Evolutionary conservation across 495 filamentous ascomycete genomes (phyloP).

Genomic region (Patellaria atrata): DNA sequence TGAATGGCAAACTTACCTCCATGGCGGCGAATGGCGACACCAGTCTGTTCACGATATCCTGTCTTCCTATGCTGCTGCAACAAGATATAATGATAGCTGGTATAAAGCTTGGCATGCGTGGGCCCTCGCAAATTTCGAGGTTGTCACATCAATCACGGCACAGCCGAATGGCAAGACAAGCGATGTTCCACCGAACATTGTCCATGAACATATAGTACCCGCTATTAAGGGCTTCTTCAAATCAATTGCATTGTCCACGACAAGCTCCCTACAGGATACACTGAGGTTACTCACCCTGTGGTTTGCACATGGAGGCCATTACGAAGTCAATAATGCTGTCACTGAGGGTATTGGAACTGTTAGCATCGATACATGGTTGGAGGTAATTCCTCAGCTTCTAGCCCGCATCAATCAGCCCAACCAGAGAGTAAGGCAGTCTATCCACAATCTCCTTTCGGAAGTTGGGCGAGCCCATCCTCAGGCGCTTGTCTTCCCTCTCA

Average conservation of each 20-base stretch:
- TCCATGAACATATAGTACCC: conserved; percentile 82
- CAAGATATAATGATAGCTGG: conserved; percentile 79
- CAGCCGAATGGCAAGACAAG: conserved; percentile 43
- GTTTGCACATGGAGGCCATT: conserved; percentile 83
- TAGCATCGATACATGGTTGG: conserved; percentile 93
- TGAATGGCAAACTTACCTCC: conserved; percentile 77
- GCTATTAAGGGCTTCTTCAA: conserved; percentile 90
- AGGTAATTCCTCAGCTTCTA: conserved; percentile 94
- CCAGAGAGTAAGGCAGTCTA: conserved; percentile 64
- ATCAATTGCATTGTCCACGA: conserved; percentile 79
- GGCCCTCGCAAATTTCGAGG: conserved; percentile 98
- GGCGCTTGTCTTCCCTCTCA: conserved; percentile 97
- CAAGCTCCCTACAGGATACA: conserved; percentile 90
- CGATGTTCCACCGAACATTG: conserved; percentile 43
- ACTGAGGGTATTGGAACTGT: conserved; percentile 81
- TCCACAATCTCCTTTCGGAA: conserved; percentile 81
- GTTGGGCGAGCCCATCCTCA: conserved; percentile 90
- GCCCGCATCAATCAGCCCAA: conserved; percentile 95
- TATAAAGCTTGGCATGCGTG: conserved; percentile 99
- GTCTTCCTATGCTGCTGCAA: conserved; percentile 74
- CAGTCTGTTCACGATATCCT: conserved; percentile 66
- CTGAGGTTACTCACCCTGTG: conserved; percentile 84
- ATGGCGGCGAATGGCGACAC: conserved; percentile 74
- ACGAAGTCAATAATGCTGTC: conserved; percentile 74
- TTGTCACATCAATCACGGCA: conserved; percentile 64